A percentile compares a stretch with the other conserved stretches of the same genome.
phyloP scores from a whole-genome alignment of 768 basidiomycete species.

The Serendipita sp. region DNA sequence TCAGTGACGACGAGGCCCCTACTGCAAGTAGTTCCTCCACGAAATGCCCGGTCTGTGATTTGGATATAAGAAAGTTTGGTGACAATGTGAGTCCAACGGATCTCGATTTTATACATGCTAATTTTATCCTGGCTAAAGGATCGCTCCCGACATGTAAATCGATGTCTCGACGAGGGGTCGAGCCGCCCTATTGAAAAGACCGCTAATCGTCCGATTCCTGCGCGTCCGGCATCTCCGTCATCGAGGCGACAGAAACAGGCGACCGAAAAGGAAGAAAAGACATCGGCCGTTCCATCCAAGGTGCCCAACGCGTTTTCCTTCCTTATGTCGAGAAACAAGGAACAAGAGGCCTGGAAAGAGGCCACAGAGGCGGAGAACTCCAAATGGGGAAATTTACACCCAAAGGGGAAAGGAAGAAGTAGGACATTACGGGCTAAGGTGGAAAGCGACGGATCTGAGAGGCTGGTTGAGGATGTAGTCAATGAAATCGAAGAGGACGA shows the following conservation, averaged over 20 bases:
- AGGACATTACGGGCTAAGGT: constrained; percentile 19
- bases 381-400: constrained; percentile 16
- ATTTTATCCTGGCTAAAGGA: not conserved
- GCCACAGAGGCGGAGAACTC: constrained; percentile 40
- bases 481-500: constrained; percentile 13
- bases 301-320: constrained; percentile 45
- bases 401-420: constrained; percentile 10
- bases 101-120: not conserved
- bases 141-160: not conserved
- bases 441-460: constrained; percentile 14
- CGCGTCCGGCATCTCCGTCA: not conserved
- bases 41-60: not conserved
- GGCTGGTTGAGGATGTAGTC: not conserved
- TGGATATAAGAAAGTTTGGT: not conserved
- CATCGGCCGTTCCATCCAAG: not conserved
- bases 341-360: constrained; percentile 75
- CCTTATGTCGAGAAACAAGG: constrained; percentile 80
- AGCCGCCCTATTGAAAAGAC: too few relatives aligned
- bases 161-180: not conserved
- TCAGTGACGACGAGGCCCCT: not conserved
- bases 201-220: too few relatives aligned
- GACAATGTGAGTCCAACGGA: not conserved
- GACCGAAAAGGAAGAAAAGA: not conserved
- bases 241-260: not conserved
- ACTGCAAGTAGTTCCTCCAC: not conserved